Conservation (phyloP, 164 flowering plant genomes). For the Aristolochia fimbriata region DNA sequence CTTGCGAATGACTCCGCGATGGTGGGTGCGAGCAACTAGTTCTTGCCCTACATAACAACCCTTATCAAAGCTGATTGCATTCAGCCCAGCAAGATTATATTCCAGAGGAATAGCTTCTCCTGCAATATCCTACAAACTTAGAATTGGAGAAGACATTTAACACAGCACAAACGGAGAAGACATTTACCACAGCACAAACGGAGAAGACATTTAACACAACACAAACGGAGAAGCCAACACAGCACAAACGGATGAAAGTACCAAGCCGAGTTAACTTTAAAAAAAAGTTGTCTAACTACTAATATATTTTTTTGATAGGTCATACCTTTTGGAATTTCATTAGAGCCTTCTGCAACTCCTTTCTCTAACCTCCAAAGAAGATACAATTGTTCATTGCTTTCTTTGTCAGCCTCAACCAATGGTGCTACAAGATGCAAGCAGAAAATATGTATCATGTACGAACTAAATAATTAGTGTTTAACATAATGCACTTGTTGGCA, state of each 20-base stretch:
- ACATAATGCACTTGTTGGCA: not conserved
- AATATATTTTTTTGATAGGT: no score
- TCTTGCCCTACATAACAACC: conserved; percentile 99
- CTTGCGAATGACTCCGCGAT: conserved; percentile 80
- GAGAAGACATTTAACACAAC: no score
- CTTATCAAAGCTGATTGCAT: conserved; percentile 90
- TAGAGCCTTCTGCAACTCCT: conserved; percentile 94
- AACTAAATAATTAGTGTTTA: not conserved
- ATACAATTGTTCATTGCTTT: conserved; percentile 58
- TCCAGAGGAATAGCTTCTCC: conserved; percentile 95
- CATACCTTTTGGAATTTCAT: conserved; percentile 85
- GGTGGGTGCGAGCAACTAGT: conserved; percentile 82
- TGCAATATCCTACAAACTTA: conserved; percentile 5
- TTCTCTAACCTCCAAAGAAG: conserved; percentile 69
- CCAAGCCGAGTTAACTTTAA: not conserved
- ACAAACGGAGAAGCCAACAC: no score
- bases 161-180: no score
- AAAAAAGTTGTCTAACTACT: not conserved
- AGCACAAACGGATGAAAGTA: no score
- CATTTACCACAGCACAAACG: no score
- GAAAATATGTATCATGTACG: not conserved
- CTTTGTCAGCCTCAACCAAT: conserved; percentile 78
- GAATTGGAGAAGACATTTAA: no score
- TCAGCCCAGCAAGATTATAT: conserved; percentile 75
- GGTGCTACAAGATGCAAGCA: conserved; percentile 49